Evolutionary conservation across 176 grass and related monocot species (phyloP), one percentile per base, ranked within the genome.

Genomic region (Cenchrus purpureus): DNA sequence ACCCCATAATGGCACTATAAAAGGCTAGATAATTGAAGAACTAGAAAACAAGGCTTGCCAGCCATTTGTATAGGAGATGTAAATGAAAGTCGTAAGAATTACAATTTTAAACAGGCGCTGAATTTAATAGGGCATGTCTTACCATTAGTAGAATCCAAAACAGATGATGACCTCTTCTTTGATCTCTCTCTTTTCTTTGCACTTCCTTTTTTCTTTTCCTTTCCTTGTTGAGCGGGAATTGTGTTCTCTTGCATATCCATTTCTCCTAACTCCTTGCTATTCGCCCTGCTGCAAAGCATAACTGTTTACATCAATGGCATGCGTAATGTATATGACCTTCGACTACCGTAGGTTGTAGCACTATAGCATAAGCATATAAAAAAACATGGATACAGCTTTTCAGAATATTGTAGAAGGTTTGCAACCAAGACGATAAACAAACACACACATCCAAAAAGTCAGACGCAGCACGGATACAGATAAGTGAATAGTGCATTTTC

Each of bases 121-220:
- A 56, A 51, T 15, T 78, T 83, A 71, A 72, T 46, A 52, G 66
- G 14, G 56, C 31, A 71, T 52, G 48, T 74, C 79, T 91, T 86
- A 92, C 89, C 91, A 69, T 65, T 68, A 65, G 81, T 77, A 54
- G 91, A 88, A 81, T 92, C 79, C 77, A 85, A 77, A 79, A 68
- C 81, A 72, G 89, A 66, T 87, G 94, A 70, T 55, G 81, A 37
- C 63, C 94, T 90, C 89, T 96, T 96, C 82, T 80, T 96, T 64
- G 37, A 5, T 56, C 58, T 71, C 28, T 71, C 67, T 19, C 60
- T 68, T 58, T 82, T 82, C 66, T 71, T 77, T 77, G 53, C 32
- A 22, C 74, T 77, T 48, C 3, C 80, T 13, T 82, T 82, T 46
- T 93, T 96, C 84, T 93, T 96, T 72, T 48, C 19, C 62, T 67